A percentile compares a stretch with the other conserved stretches of the same genome.
phyloP scores from a whole-genome alignment of 192 early-diverging fungal genomes.

The Linnemannia elongata region DNA sequence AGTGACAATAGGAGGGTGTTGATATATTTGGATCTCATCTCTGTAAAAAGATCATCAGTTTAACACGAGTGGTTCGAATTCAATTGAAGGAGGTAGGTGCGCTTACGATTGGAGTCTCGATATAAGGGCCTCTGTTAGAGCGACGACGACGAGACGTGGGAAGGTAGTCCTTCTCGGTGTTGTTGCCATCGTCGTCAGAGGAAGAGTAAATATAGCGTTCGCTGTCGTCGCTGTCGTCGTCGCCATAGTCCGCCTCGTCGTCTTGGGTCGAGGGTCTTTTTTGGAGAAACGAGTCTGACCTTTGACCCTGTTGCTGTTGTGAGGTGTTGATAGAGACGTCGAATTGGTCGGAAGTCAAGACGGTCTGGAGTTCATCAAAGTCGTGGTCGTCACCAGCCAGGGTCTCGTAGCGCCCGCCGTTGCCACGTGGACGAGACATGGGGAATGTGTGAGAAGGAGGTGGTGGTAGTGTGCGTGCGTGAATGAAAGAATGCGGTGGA shows the following conservation, averaged over 20 bases:
- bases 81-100: too few relatives aligned
- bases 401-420: constrained; percentile 34
- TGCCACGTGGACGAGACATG: constrained; percentile 19
- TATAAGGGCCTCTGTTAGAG: neutral
- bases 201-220: constrained; percentile 15
- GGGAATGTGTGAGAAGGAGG: neutral
- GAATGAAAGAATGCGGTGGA: neutral
- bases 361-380: constrained; percentile 37
- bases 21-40: too few relatives aligned
- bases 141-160: neutral
- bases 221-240: constrained; percentile 17
- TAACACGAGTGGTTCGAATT: too few relatives aligned
- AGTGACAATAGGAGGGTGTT: neutral
- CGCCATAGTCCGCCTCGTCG: constrained; percentile 26
- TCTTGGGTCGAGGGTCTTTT: neutral
- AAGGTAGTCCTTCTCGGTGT: constrained; percentile 19
- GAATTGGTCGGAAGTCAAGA: constrained; percentile 30
- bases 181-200: constrained; percentile 11
- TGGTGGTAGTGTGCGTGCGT: too few relatives aligned
- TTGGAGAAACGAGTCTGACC: constrained; percentile 13
- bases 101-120: neutral
- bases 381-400: constrained; percentile 33
- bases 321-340: constrained; percentile 5
- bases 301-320: neutral
- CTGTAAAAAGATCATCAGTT: too few relatives aligned